These are phyloP conservation scores for Coemansia biformis DNA, from an alignment of 192 early-diverging fungal species.

Conservation along the genomic window DNA sequence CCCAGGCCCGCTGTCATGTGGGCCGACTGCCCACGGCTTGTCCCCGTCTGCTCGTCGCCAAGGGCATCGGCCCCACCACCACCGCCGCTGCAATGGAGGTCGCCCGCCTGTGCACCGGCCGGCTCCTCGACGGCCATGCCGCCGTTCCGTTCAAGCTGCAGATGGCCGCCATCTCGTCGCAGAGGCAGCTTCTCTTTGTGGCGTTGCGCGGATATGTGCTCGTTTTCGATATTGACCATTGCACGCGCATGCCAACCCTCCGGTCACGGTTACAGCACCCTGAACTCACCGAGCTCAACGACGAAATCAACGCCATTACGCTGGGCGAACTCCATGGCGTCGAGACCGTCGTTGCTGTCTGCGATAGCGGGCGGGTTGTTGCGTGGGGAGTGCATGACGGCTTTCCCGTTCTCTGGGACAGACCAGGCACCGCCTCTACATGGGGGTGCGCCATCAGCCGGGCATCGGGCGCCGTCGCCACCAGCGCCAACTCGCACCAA, in stretches of 20 bases:
- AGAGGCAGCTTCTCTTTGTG: constrained; percentile 11
- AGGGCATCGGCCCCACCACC: no score
- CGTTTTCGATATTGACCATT: constrained; percentile 20
- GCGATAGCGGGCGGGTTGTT: constrained; percentile 27
- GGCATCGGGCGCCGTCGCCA: constrained; percentile 12
- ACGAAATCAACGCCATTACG: constrained; percentile 25
- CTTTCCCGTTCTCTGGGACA: constrained; percentile 27
- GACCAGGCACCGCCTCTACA: constrained; percentile 16
- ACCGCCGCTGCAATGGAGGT: constrained; percentile 9
- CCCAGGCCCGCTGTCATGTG: no score
- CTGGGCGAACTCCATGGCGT: constrained; percentile 6
- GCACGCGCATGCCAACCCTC: constrained; percentile 15
- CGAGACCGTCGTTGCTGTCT: constrained; percentile 31
- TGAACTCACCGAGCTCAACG: background rate
- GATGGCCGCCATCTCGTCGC: constrained; percentile 31
- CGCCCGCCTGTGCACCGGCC: constrained; percentile 20
- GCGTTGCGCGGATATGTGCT: constrained; percentile 13
- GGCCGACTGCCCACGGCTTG: no score
- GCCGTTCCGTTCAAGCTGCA: constrained; percentile 26
- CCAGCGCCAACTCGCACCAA: constrained; percentile 35
- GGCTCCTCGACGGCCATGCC: constrained; percentile 11
- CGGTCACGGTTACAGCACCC: constrained; percentile 9
- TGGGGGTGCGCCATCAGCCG: constrained; percentile 38
- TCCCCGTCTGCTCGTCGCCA: no score
- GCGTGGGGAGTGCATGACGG: constrained; percentile 13